A percentile compares a stretch with the other conserved stretches of the same genome.
phyloP scores from a whole-genome alignment of 1,139 yeast genomes.

The Lodderomyces metapsilosis region DNA sequence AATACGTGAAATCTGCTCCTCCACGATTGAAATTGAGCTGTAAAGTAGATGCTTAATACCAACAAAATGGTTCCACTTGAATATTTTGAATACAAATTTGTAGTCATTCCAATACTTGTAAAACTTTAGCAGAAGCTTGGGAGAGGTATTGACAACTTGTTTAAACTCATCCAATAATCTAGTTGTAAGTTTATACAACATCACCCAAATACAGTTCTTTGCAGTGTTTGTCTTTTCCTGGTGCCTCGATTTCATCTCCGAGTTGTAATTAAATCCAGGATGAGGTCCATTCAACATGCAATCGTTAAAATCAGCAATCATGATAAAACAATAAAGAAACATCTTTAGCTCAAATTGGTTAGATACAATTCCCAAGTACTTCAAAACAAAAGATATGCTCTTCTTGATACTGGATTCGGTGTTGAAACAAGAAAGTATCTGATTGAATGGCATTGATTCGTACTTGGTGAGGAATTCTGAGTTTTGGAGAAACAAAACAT shows the following conservation, averaged over 20 bases:
- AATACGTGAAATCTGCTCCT: conserved; percentile 13
- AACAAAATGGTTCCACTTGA: conserved; percentile 18
- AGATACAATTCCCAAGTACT: conserved; percentile 15
- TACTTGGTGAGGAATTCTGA: conserved; percentile 13
- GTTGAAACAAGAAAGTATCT: conserved; percentile 12
- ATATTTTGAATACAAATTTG: conserved; percentile 19
- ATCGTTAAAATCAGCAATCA: conserved; percentile 25
- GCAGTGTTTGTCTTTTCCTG: conserved; percentile 11
- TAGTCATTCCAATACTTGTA: conserved; percentile 18
- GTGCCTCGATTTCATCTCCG: conserved; percentile 1
- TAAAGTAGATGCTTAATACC: conserved; percentile 15
- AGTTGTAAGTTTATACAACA: conserved; percentile 20
- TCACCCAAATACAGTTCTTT: conserved; percentile 22
- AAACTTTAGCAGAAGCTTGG: conserved; percentile 9
- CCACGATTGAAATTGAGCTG: conserved; percentile 16
- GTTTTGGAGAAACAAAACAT: conserved; percentile 7
- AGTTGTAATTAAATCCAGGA: conserved; percentile 27
- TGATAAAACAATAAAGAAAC: conserved; percentile 25
- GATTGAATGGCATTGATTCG: conserved; percentile 12
- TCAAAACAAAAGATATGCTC: conserved; percentile 13
- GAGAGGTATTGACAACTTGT: conserved; percentile 3
- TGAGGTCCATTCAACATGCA: conserved; percentile 16
- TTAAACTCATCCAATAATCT: conserved; percentile 17
- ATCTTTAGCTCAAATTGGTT: conserved; percentile 12
- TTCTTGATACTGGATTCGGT: conserved; percentile 10